Conservation (phyloP, 805 yeast genomes). For the Zygosaccharomyces kombuchaensis region DNA sequence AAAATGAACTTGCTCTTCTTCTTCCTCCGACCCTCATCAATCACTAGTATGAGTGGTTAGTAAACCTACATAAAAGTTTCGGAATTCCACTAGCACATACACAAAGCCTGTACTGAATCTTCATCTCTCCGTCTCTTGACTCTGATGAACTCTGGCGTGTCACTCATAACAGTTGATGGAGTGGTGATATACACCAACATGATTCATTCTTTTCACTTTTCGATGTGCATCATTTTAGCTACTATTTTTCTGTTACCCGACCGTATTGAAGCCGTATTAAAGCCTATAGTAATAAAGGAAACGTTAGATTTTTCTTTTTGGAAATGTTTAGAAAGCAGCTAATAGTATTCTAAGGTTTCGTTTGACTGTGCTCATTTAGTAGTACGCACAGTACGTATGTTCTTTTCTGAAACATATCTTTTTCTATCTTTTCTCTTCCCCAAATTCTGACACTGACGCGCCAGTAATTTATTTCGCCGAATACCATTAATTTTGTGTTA, state of each 20-base stretch:
- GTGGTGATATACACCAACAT: neutral
- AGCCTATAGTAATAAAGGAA: neutral
- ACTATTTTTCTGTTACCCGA: neutral
- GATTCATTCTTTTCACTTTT: neutral
- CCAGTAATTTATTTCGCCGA: conserved; percentile 5
- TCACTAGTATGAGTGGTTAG: conserved; percentile 20
- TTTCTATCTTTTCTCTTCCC: neutral
- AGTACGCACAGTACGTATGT: neutral
- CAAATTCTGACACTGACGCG: neutral
- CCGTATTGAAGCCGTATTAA: neutral
- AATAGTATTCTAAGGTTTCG: too few species aligned
- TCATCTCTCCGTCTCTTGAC: conserved; percentile 84
- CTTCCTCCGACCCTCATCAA: conserved; percentile 35
- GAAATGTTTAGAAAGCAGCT: too few species aligned
- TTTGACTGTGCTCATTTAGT: too few species aligned
- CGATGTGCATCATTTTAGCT: neutral
- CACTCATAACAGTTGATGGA: conserved; percentile 6
- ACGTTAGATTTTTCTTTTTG: too few species aligned
- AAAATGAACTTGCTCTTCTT: conserved; percentile 39
- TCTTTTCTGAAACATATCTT: neutral
- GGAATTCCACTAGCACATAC: conserved; percentile 24
- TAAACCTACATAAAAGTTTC: neutral
- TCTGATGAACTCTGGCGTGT: conserved; percentile 61
- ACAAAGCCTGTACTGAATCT: conserved; percentile 81
- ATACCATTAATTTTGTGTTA: conserved; percentile 21